Evolutionary conservation across 768 basidiomycete genomes (phyloP), one percentile per base, ranked within the genome.

Genomic region (Boletus coccyginus): DNA sequence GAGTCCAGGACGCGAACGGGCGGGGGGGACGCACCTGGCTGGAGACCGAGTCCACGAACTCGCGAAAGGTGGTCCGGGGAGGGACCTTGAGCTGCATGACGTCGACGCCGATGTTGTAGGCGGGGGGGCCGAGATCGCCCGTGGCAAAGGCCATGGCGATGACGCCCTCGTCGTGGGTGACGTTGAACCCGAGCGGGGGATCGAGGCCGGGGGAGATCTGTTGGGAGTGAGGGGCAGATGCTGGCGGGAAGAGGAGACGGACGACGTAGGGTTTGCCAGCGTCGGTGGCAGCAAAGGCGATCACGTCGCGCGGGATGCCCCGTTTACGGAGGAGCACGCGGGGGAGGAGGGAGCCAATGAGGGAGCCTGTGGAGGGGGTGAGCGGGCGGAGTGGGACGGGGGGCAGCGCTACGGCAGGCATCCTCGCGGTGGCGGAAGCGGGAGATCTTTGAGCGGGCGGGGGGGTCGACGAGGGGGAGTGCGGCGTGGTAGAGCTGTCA

Each of bases 241-340:
- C 44, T n/a, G 38, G 36, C 47, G 39, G 52, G 40, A 33, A 7
- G 38, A 40, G 27, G 16, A 0, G 31, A 78, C 86, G 67, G 63
- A 82, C 91, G 44, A 89, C 77, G 71, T 86, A 94, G 16, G 92
- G 91, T 70, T 94, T 94, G 35, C 87, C 86, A 29, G 81, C 71
- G 50, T 78, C 70, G 1, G 92, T 92, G 46, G 71, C 65, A 6
- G 73, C 75, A 62, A 93, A 84, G 6, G 71, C 62, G 73, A 88
- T 79, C 14, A 73, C 66, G 19, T 73, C 67, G 41, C 72, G 70
- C 16, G 76, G 58, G 7, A 88, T 63, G 19, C 86, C 88, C 45
- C 77, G 81, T 61, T 84, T 78, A 58, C 75, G 76, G 45, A 90
- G 78, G 61, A 89, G 73, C 52, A 79, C 74, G n/a, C 86, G 79